Evolutionary conservation across 176 grass and related monocot genomes (phyloP), one percentile per base, ranked within the genome.

Genomic region (Poa pratensis): DNA sequence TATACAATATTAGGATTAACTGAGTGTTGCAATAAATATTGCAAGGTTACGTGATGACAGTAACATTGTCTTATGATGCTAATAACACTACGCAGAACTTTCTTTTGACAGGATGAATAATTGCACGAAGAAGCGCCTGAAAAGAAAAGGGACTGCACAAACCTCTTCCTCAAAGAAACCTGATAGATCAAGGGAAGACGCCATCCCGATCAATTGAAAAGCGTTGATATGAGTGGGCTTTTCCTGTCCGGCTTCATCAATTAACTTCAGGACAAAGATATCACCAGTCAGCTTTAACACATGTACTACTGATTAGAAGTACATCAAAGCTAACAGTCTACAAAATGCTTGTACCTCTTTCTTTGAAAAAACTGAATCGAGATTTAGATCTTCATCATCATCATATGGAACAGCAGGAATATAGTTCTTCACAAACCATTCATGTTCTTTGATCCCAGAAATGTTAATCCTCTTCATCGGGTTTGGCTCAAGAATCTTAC

Each of bases 161-260:
- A 98, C 96, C 96, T 98, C 96, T 87, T 98, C 89, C 78, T 98
- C 96, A 15, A 95, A 98, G 63, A 98, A 84, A 0, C 96, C 93
- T 34, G 93, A 98, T 73, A 98, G 93, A 76, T 98, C 96, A n/a
- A 98, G 96, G 42, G 89, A 90, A 34, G 93, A 90, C 57, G 96
- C 87, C 96, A 98, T 98, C 75, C 96, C 93, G 50, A 98, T 98
- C 77, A 98, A 80, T 77, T 95, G 85, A 89, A 98, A 98, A 62
- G 96, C 93, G 54, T 95, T 98, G 54, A 98, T 98, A 54, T 88
- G 65, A 53, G 74, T 71, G n/a, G 28, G 51, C 68, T 14, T 45
- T 39, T 80, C 61, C 69, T 89, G 59, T 77, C 84, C 26, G 63
- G 81, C 62, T 72, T 71, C 42, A 34, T 78, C 84, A 20, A 77